Evolutionary conservation across 495 filamentous ascomycete genomes (phyloP).

Genomic region (Neurospora hispaniola): DNA sequence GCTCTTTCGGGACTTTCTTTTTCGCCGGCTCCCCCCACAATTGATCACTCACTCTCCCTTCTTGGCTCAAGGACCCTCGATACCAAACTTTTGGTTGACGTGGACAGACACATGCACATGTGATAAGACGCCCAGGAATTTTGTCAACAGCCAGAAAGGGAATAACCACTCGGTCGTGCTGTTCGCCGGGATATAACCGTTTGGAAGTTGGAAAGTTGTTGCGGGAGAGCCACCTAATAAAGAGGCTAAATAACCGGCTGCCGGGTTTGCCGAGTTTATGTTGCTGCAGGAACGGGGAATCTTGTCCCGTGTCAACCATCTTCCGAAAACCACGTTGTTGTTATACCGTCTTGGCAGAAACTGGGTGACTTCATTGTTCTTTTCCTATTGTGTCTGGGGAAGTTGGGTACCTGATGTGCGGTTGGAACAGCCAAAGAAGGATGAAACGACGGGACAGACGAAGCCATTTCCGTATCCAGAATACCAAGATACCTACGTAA

Average conservation of each 20-base stretch:
- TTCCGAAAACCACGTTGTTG: slow-evolving; percentile 3
- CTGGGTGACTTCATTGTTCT: background rate
- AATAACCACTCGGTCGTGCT: background rate
- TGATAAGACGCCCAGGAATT: background rate
- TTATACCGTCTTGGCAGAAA: slow-evolving; percentile 16
- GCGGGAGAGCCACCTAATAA: background rate
- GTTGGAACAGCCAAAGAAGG: background rate
- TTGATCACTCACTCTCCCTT: background rate
- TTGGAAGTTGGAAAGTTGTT: background rate
- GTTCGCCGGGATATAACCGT: background rate
- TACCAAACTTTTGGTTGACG: background rate
- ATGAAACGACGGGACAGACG: background rate
- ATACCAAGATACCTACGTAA: background rate
- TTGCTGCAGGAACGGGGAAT: slow-evolving; percentile 17
- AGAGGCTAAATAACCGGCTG: slow-evolving; percentile 25
- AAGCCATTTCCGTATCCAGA: background rate
- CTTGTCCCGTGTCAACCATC: slow-evolving; percentile 6
- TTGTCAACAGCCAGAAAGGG: background rate
- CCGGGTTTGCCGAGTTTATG: slow-evolving; percentile 21
- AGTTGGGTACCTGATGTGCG: background rate
- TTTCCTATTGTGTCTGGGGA: background rate
- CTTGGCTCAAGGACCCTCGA: background rate
- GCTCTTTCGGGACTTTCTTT: background rate
- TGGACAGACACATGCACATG: background rate
- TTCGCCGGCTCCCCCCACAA: background rate